Evolutionary conservation across 2,329 filamentous ascomycete genomes (phyloP), one percentile per base, ranked within the genome.

Genomic region (Hypoxylon rubiginosum): DNA sequence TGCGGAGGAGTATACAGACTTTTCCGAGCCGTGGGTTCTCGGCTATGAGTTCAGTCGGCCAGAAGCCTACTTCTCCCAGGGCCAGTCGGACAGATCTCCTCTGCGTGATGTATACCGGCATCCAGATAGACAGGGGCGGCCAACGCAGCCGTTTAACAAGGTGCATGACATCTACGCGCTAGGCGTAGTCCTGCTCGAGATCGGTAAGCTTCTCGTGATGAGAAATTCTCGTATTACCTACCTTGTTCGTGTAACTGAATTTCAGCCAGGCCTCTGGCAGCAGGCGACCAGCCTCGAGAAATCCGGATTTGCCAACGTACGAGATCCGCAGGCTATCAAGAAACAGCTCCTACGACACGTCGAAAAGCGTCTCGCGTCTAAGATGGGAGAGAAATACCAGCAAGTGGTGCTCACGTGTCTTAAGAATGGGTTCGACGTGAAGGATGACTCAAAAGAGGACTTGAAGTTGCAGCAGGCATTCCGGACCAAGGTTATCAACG

Each of bases 311-410:
- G 39, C 46, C 36, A 62, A 48, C 9, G 54, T 66, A 24, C 43
- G 58, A 3, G 58, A 62, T 59, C 54, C 58, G 6, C 45, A 66
- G 10, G 36, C 49, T 7, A 66, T 66, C 32, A 62, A 58, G 50
- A 66, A 56, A 19, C 58, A 62, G 17, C 51, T 59, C 15, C n/a
- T 62, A 10, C 49, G 56, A 19, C 51, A 63, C 19, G 58, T 41
- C 17, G 59, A 62, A 39, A 59, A 59, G 41, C 50, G 58, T n/a
- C 17, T 53, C 11, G 46, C 51, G 15, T 57, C 55, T n/a, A 62
- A 66, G 50, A 66, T 56, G 50, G 51, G 63, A 52, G 63, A 62
- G 30, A 56, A 56, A 17, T 66, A 66, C 28, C 45, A 59, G 32
- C 28, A 36, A 1, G 49, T 62, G 13, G 58, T 62, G 17, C 43